phyloP scores from a whole-genome alignment of 2,329 filamentous ascomycete species.

The Lasiodiplodia hormozganensis region DNA sequence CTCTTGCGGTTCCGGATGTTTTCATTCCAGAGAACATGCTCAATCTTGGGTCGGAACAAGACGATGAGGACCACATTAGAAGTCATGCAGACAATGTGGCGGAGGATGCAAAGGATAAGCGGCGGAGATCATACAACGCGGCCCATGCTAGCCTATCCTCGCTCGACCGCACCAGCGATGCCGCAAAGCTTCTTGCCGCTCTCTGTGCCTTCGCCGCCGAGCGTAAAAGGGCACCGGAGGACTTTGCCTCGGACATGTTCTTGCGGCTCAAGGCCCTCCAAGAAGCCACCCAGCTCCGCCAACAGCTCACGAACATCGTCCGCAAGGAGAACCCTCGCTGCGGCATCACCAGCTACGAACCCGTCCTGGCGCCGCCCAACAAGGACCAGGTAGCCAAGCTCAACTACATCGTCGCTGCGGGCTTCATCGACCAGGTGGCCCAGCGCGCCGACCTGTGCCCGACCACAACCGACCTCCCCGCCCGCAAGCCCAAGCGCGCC shows the following conservation, averaged over 20 bases:
- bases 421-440: slow-evolving; percentile 93
- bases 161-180: slow-evolving; percentile 83
- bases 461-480: slow-evolving; percentile 53
- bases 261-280: slow-evolving; percentile 85
- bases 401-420: slow-evolving; percentile 89
- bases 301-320: slow-evolving; percentile 83
- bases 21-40: slow-evolving; percentile 84
- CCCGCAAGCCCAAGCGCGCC: slow-evolving; percentile 76
- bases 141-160: slow-evolving; percentile 81
- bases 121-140: slow-evolving; percentile 70
- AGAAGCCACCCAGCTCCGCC: slow-evolving; percentile 82
- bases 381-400: slow-evolving; percentile 75
- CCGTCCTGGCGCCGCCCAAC: slow-evolving; percentile 65
- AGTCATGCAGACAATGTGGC: slow-evolving; percentile 72
- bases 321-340: slow-evolving; percentile 70
- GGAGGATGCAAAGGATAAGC: slow-evolving; percentile 71
- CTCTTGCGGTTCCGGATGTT: slow-evolving; percentile 84
- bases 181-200: slow-evolving; percentile 87
- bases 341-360: slow-evolving; percentile 48
- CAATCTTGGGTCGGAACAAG: slow-evolving; percentile 62
- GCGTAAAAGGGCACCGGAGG: slow-evolving; percentile 58
- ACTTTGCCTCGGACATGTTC: slow-evolving; percentile 84
- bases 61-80: slow-evolving; percentile 54
- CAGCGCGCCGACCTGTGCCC: slow-evolving; percentile 89
- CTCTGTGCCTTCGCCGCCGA: slow-evolving; percentile 80